Percentiles rank a stretch among this genome's conserved stretches.
Evolutionary conservation across 2,329 filamentous ascomycete genomes (phyloP).

Genomic region (Hortaea sp.): DNA sequence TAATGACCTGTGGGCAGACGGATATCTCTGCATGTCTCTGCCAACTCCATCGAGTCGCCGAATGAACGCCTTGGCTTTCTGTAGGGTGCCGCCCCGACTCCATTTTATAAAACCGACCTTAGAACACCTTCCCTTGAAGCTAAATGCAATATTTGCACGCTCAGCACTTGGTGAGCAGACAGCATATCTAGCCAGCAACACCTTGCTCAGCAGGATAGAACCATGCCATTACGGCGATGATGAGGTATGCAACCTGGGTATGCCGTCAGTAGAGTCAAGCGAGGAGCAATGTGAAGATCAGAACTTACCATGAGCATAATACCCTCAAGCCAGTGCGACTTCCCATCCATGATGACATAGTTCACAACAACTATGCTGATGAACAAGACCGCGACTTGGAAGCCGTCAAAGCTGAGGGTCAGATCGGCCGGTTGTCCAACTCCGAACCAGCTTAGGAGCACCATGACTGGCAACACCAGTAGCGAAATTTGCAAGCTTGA

Average conservation of each 20-base stretch:
- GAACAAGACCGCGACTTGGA: slow-evolving; percentile 60
- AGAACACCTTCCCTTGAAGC: no score
- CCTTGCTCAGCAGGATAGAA: slow-evolving; percentile 27
- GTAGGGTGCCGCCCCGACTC: no score
- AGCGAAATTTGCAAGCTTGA: slow-evolving; percentile 57
- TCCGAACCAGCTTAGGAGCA: slow-evolving; percentile 53
- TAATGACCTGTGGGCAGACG: no score
- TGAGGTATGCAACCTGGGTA: slow-evolving; percentile 50
- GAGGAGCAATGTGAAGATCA: neutral
- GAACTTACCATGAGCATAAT: slow-evolving; percentile 36
- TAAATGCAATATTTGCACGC: no score
- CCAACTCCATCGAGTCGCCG: no score
- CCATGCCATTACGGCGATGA: slow-evolving; percentile 52
- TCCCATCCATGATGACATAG: slow-evolving; percentile 24
- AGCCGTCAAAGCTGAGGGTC: slow-evolving; percentile 77
- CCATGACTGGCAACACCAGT: slow-evolving; percentile 47
- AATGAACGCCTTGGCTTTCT: no score
- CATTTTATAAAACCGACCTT: no score
- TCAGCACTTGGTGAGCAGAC: no score
- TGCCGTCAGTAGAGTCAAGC: no score
- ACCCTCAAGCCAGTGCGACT: slow-evolving; percentile 47
- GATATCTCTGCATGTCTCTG: no score
- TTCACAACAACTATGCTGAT: neutral
- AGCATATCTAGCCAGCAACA: slow-evolving; percentile 4
- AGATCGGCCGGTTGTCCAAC: slow-evolving; percentile 34